Conservation (phyloP, 2,329 filamentous ascomycete species). For the Cladosporium phlei region DNA sequence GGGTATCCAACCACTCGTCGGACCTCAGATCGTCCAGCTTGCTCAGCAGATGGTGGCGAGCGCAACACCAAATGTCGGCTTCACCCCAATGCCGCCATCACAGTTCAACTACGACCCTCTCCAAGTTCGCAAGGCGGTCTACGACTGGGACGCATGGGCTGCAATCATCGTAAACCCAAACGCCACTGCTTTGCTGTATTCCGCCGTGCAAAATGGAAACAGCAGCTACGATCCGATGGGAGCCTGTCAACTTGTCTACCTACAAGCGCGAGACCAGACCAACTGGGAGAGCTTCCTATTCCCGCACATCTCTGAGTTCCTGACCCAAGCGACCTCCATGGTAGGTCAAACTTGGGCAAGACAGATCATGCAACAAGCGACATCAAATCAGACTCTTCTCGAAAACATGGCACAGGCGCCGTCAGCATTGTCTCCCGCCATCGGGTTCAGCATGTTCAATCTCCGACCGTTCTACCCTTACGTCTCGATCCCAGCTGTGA, state of each 20-base stretch:
- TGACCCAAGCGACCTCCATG: constrained; percentile 41
- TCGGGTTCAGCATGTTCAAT: constrained; percentile 54
- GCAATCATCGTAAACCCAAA: constrained; percentile 61
- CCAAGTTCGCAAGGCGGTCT: constrained; percentile 54
- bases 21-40: constrained; percentile 48
- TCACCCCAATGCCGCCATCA: constrained; percentile 43
- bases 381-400: constrained; percentile 35
- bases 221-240: constrained; percentile 56
- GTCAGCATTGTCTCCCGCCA: constrained; percentile 52
- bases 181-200: constrained; percentile 54
- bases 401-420: constrained; percentile 45
- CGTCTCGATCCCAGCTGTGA: constrained; percentile 53
- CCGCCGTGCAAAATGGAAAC: constrained; percentile 53
- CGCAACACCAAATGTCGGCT: constrained; percentile 45
- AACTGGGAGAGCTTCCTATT: constrained; percentile 51
- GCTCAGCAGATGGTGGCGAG: constrained; percentile 42
- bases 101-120: constrained; percentile 54
- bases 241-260: constrained; percentile 53
- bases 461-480: constrained; percentile 56
- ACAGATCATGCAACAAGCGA: constrained; percentile 38
- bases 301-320: constrained; percentile 48
- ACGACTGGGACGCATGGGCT: constrained; percentile 55
- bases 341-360: constrained; percentile 47
- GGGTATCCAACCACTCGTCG: constrained; percentile 49
- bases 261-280: constrained; percentile 53